A percentile compares a stretch with the other conserved stretches of the same genome.
Evolutionary conservation across 148 eudicot species (phyloP).

Genomic region (Chenopodium suecicum): DNA sequence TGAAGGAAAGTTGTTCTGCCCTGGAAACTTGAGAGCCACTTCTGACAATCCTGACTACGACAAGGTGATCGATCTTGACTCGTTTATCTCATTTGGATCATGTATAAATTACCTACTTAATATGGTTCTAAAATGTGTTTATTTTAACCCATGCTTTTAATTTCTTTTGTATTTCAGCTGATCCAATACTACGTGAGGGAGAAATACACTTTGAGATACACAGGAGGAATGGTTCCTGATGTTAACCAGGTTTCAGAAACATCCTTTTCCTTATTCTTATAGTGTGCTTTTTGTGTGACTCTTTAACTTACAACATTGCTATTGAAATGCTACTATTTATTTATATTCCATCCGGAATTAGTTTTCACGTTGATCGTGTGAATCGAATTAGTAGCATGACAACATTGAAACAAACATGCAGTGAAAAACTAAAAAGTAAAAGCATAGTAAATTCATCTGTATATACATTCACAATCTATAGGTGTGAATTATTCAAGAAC

Average conservation of each 20-base stretch:
- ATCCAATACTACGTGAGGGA: slow-evolving; percentile 81
- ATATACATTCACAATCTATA: not conserved
- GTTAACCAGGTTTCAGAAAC: slow-evolving; percentile 76
- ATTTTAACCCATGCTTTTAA: too few species aligned
- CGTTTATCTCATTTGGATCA: not conserved
- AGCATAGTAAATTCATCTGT: not conserved
- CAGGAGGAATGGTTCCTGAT: slow-evolving; percentile 99
- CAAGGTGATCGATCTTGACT: slow-evolving; percentile 42
- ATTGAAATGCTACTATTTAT: not conserved
- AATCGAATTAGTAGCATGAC: not conserved
- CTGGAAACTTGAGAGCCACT: slow-evolving; percentile 96
- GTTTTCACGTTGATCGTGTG: not conserved
- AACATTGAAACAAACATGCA: not conserved
- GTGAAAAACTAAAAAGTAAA: not conserved
- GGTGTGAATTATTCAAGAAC: too few species aligned
- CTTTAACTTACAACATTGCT: not conserved
- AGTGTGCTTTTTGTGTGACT: not conserved
- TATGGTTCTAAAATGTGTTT: not conserved
- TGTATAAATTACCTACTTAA: not conserved
- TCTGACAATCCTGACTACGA: slow-evolving; percentile 84
- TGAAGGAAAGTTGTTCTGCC: slow-evolving; percentile 97
- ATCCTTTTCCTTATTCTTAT: slow-evolving; percentile 6
- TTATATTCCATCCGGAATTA: not conserved
- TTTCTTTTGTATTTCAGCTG: slow-evolving; percentile 39
- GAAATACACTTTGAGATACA: slow-evolving; percentile 98